Evolutionary conservation across 805 yeast genomes (phyloP).

Genomic region (Blastobotrys peoriensis): DNA sequence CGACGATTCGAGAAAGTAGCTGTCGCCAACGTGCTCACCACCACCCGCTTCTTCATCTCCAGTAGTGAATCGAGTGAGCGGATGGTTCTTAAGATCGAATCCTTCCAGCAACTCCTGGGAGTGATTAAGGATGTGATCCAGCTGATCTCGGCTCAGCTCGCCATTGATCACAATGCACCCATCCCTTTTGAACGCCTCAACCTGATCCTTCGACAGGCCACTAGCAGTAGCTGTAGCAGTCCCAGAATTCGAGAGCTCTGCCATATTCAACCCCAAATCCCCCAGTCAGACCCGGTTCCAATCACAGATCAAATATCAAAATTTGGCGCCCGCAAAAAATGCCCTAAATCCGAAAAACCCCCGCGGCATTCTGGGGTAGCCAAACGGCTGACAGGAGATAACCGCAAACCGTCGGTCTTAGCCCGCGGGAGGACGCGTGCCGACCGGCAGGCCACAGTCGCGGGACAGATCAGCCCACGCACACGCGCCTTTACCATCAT

Average conservation of each 20-base stretch:
- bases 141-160: constrained; percentile 43
- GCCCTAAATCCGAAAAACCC: no score
- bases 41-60: constrained; percentile 34
- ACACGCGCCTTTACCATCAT: no score
- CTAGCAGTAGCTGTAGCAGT: constrained; percentile 3
- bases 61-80: constrained; percentile 66
- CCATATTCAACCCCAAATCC: background rate
- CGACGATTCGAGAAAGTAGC: constrained; percentile 61
- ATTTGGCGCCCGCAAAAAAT: no score
- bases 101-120: constrained; percentile 41
- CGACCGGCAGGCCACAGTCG: no score
- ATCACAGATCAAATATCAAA: background rate
- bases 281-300: no score
- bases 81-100: constrained; percentile 53
- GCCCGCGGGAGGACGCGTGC: no score
- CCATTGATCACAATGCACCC: constrained; percentile 59
- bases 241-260: background rate
- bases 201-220: constrained; percentile 44
- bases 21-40: constrained; percentile 62
- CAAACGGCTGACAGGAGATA: no score
- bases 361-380: no score
- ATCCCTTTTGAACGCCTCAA: constrained; percentile 41
- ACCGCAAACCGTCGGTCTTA: no score
- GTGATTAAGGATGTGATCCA: constrained; percentile 36
- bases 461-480: no score